These are phyloP conservation scores for Paecilomyces sp. DNA, from an alignment of 2,329 filamentous ascomycete genomes.

Conservation along the genomic window DNA sequence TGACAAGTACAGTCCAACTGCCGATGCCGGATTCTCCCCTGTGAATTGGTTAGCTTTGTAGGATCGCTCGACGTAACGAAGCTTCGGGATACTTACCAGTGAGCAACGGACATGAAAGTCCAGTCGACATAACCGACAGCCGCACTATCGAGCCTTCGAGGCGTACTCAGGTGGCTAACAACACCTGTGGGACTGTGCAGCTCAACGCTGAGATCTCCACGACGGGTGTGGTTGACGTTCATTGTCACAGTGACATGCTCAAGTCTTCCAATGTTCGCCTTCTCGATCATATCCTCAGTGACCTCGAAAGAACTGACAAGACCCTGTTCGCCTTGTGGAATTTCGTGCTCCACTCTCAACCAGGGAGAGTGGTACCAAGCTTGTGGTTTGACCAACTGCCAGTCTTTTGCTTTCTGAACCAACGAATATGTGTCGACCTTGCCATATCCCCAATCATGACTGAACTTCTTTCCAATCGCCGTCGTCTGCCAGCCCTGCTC, in stretches of 20 bases:
- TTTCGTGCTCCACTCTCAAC: constrained; percentile 77
- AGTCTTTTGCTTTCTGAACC: constrained; percentile 77
- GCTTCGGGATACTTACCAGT: constrained; percentile 59
- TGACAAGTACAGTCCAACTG: constrained; percentile 85
- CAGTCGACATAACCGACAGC: constrained; percentile 76
- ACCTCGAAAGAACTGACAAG: constrained; percentile 75
- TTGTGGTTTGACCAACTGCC: constrained; percentile 86
- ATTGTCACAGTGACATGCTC: constrained; percentile 98
- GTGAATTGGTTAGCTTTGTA: constrained; percentile 25
- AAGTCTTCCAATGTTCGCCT: constrained; percentile 75
- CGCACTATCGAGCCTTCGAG: constrained; percentile 62
- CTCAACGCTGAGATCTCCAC: constrained; percentile 89
- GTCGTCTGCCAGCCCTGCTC: constrained; percentile 75
- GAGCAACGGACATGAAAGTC: constrained; percentile 98
- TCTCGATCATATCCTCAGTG: constrained; percentile 69
- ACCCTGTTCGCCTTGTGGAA: constrained; percentile 79
- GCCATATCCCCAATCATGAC: constrained; percentile 91
- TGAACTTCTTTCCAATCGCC: constrained; percentile 74
- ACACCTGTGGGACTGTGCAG: constrained; percentile 76
- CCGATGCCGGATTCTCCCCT: constrained; percentile 85
- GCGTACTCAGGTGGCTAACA: constrained; percentile 73
- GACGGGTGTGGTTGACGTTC: constrained; percentile 81
- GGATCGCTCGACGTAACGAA: not conserved
- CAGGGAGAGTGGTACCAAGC: constrained; percentile 92
- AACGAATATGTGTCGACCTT: constrained; percentile 85